A percentile compares a stretch with the other conserved stretches of the same genome.
Evolutionary conservation across 192 early-diverging fungal genomes (phyloP).

Genomic region (Rhizophagus sp.): DNA sequence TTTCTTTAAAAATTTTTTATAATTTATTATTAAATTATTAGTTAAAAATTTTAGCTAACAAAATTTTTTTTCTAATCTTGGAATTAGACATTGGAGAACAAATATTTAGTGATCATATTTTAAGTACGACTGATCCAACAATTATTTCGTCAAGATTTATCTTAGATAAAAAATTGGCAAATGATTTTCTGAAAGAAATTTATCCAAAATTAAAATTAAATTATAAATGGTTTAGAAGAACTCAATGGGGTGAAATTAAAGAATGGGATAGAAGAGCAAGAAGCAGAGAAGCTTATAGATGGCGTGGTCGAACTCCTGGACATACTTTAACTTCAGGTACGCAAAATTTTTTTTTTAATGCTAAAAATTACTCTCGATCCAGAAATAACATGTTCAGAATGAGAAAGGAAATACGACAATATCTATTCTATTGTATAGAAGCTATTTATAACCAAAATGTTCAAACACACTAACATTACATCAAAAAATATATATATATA

Average conservation of each 20-base stretch:
- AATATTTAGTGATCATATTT: neutral
- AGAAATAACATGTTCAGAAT: too few relatives aligned
- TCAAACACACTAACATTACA: too few relatives aligned
- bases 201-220: slow-evolving; percentile 68
- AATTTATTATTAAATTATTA: too few relatives aligned
- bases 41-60: too few relatives aligned
- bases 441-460: too few relatives aligned
- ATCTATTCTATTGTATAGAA: too few relatives aligned
- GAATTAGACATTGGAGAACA: neutral
- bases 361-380: too few relatives aligned
- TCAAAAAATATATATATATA: too few relatives aligned
- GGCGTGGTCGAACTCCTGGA: slow-evolving; percentile 81
- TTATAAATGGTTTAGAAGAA: slow-evolving; percentile 78
- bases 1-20: neutral
- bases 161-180: slow-evolving; percentile 42
- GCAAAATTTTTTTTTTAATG: neutral
- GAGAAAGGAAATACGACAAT: too few relatives aligned
- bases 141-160: slow-evolving; percentile 44
- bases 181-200: slow-evolving; percentile 48
- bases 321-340: slow-evolving; percentile 86
- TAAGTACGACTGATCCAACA: slow-evolving; percentile 25
- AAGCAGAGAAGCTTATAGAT: slow-evolving; percentile 76
- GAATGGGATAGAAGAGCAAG: slow-evolving; percentile 48
- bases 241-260: slow-evolving; percentile 69
- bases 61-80: too few relatives aligned